These are phyloP conservation scores for Arxiozyma bovina DNA, from an alignment of 1,139 yeast species.

Conservation along the genomic window DNA sequence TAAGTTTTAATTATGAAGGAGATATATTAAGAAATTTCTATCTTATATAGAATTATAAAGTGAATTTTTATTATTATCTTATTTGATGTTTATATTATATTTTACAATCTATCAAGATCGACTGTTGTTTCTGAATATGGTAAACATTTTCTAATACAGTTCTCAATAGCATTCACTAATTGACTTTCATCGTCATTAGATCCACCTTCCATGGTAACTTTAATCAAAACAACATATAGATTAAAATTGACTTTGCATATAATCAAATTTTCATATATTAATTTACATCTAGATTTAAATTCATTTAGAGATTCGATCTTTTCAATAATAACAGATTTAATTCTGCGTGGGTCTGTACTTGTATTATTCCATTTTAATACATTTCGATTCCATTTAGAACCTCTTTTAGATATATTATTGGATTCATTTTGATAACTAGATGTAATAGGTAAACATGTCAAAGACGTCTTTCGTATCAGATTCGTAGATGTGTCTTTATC, in stretches of 20 bases:
- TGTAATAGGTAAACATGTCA: constrained; percentile 4
- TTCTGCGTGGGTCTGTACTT: constrained; percentile 35
- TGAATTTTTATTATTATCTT: background rate
- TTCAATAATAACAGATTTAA: constrained; percentile 36
- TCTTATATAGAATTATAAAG: background rate
- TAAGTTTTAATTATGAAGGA: background rate
- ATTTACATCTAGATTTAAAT: constrained; percentile 41
- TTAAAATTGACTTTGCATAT: constrained; percentile 56
- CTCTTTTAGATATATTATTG: constrained; percentile 9
- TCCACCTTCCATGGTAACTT: constrained; percentile 54
- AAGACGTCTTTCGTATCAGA: constrained; percentile 2
- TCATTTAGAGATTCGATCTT: constrained; percentile 40
- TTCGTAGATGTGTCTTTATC: constrained; percentile 2
- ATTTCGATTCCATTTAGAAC: constrained; percentile 25
- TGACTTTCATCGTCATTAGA: constrained; percentile 58
- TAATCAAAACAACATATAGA: constrained; percentile 48
- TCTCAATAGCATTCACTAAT: constrained; percentile 45
- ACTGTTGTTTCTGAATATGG: constrained; percentile 47
- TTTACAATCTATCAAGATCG: constrained; percentile 42
- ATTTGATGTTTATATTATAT: background rate
- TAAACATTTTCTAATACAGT: constrained; percentile 36
- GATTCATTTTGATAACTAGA: constrained; percentile 36
- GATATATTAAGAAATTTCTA: background rate
- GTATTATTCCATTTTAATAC: constrained; percentile 42
- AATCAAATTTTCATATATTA: constrained; percentile 40